Base-by-base conservation (phyloP, 768 basidiomycete species). In the Phylloporus scabripes region DNA sequence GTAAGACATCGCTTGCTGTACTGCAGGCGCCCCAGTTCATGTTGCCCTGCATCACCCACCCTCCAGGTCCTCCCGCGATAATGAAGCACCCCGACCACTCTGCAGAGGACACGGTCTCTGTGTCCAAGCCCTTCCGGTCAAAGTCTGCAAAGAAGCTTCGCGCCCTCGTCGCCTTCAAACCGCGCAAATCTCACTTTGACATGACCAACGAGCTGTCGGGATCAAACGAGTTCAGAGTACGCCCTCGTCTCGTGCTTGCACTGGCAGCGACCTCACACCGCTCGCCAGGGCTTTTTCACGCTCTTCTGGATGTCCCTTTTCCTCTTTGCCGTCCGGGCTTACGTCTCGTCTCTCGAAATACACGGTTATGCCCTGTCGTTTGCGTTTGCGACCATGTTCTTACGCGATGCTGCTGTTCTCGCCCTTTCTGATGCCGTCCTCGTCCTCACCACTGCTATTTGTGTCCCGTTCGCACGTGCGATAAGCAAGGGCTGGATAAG, bases 291-390 rank as follows among this genome's bases (percentile, higher is more conserved):
- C 1, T 98, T 98, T 73, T 97, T 92, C 68, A 81, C 87, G 4
- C 77, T 98, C 43, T 98, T 98, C 71, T 98, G 96, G 83, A 82
- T 89, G 48, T 85, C 85, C 18, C 80, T 94, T 55, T 92, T 89
- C 59, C 77, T 95, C 43, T 83, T 92, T 61, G 79, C 84, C 10
- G 63, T 92, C 34, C 77, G 84, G 56, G 88, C 87, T 4, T 91
- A 89, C 67, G 72, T 91, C 45, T 77, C 75, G 44, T 83, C 83
- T 63, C 81, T 87, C 55, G 85, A 92, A 62, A 74, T 76, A n/a
- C 83, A 74, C 42, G 93, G 93, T 17, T 80, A 81, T 33, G 79
- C 89, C 0, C 76, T 95, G 43, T 85, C 85, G 39, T 74, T 91
- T 49, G 76, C 73, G 5, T 97, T 99, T 60, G 91, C 89, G 5